A percentile compares a stretch with the other conserved stretches of the same genome.
phyloP scores from a whole-genome alignment of 208 protist genomes.

The Herpetomonas muscarum region DNA sequence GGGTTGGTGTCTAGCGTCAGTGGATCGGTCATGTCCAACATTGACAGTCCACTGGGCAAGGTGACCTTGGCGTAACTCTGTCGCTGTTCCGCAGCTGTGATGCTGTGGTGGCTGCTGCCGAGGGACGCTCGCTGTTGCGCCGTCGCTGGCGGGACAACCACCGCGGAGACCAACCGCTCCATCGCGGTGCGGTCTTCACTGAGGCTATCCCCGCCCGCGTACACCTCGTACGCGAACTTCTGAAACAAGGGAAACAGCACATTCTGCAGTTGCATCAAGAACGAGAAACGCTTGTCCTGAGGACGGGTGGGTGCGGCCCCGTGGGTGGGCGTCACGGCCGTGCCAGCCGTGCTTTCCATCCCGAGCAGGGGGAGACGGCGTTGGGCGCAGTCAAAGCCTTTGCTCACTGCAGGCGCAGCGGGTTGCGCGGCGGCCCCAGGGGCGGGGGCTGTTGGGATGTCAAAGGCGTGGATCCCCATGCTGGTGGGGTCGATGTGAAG shows the following conservation, averaged over 20 bases:
- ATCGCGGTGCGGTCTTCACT: background rate
- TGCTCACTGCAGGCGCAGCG: background rate
- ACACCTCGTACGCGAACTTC: slow-evolving; percentile 17
- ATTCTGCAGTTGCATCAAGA: slow-evolving; percentile 7
- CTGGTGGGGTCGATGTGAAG: background rate
- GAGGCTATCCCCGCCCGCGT: background rate
- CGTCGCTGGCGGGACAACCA: background rate
- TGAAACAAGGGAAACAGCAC: slow-evolving; percentile 19
- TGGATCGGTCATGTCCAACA: background rate
- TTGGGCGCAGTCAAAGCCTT: background rate
- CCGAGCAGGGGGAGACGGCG: background rate
- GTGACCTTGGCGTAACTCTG: no score
- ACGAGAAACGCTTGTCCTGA: background rate
- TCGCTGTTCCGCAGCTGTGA: no score
- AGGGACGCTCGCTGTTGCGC: background rate
- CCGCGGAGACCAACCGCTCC: background rate
- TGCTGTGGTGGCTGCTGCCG: background rate
- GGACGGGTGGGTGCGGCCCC: background rate
- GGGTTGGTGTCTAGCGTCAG: slow-evolving; percentile 7
- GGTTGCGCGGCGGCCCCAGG: background rate
- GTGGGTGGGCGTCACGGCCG: no score
- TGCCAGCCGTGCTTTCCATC: no score
- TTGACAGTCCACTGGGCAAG: slow-evolving; percentile 4
- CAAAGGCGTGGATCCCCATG: background rate
- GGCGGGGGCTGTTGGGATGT: no score